Evolutionary conservation across 495 filamentous ascomycete species (phyloP).

Genomic region (Neurospora sp.): DNA sequence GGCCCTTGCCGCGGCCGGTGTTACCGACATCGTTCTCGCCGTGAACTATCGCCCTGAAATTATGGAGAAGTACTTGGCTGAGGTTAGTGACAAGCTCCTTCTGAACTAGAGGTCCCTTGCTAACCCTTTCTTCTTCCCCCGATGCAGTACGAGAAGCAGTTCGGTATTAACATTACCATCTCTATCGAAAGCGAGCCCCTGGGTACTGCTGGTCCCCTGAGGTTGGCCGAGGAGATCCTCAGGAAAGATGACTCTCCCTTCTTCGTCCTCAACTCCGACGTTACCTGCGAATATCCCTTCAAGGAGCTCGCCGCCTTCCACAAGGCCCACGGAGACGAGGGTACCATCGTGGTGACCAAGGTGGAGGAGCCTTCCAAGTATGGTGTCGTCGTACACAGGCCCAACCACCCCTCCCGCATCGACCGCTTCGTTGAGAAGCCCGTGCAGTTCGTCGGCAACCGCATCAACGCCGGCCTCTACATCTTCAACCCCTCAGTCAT

Average conservation of each 20-base stretch:
- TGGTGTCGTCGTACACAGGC: slow-evolving; percentile 97
- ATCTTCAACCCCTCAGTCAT: slow-evolving; percentile 93
- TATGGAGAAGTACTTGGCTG: slow-evolving; percentile 58
- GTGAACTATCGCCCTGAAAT: slow-evolving; percentile 98
- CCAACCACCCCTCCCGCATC: slow-evolving; percentile 80
- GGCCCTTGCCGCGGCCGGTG: slow-evolving; percentile 85
- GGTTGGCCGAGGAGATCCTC: slow-evolving; percentile 88
- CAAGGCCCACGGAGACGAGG: slow-evolving; percentile 85
- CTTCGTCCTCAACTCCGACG: slow-evolving; percentile 98
- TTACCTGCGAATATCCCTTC: slow-evolving; percentile 98
- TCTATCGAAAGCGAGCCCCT: slow-evolving; percentile 93
- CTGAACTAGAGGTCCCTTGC: neutral
- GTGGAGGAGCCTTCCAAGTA: slow-evolving; percentile 99
- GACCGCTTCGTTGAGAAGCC: slow-evolving; percentile 99
- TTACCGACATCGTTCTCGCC: slow-evolving; percentile 94
- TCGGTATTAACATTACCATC: slow-evolving; percentile 90
- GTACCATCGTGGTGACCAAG: slow-evolving; percentile 98
- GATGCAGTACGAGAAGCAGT: slow-evolving; percentile 77
- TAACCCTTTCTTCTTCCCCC: neutral
- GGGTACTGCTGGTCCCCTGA: slow-evolving; percentile 91
- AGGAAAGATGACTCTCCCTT: slow-evolving; percentile 90
- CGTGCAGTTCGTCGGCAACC: slow-evolving; percentile 97
- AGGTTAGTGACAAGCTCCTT: slow-evolving; percentile 26
- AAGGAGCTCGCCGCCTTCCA: slow-evolving; percentile 82
- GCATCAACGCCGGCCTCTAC: slow-evolving; percentile 99